Percentiles rank a stretch among this genome's conserved stretches.
These are phyloP conservation scores for Acrasis kona DNA, from an alignment of 78 protist species.

Conservation along the genomic window DNA sequence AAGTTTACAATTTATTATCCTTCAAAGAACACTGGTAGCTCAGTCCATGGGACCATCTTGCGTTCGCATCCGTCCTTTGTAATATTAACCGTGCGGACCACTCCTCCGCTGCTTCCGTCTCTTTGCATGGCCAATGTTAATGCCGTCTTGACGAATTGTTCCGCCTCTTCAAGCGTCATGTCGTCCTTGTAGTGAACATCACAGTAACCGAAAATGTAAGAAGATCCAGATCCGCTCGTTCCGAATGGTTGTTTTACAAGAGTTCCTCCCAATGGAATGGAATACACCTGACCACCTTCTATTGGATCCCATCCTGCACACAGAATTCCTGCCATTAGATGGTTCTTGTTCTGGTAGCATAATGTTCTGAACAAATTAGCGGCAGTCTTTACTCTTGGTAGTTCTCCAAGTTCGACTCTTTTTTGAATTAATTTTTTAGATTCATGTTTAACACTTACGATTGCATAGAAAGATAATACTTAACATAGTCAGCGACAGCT, in stretches of 20 bases:
- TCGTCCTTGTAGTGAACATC: conserved; percentile 76
- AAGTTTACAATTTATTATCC: background rate
- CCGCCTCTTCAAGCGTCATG: conserved; percentile 85
- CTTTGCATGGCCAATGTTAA: conserved; percentile 87
- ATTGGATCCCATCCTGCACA: conserved; percentile 91
- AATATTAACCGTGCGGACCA: conserved; percentile 74
- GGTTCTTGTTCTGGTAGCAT: conserved; percentile 77
- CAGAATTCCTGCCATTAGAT: conserved; percentile 87
- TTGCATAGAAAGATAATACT: conserved; percentile 63
- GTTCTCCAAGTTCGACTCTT: conserved; percentile 60
- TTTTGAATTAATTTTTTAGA: no score
- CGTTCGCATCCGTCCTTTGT: conserved; percentile 60
- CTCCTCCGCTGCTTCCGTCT: conserved; percentile 98
- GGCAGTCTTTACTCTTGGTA: conserved; percentile 80
- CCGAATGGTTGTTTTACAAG: conserved; percentile 60
- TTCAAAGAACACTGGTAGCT: conserved; percentile 40
- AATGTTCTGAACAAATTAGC: conserved; percentile 73
- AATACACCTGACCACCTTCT: conserved; percentile 78
- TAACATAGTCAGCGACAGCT: conserved; percentile 74
- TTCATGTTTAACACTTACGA: no score
- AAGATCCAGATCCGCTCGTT: conserved; percentile 94
- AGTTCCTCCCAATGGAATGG: conserved; percentile 90
- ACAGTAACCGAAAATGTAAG: conserved; percentile 86
- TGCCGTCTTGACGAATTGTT: conserved; percentile 64
- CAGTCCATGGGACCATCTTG: conserved; percentile 39